These are phyloP conservation scores for Mycena pura DNA, from an alignment of 768 basidiomycete species.

Conservation along the genomic window DNA sequence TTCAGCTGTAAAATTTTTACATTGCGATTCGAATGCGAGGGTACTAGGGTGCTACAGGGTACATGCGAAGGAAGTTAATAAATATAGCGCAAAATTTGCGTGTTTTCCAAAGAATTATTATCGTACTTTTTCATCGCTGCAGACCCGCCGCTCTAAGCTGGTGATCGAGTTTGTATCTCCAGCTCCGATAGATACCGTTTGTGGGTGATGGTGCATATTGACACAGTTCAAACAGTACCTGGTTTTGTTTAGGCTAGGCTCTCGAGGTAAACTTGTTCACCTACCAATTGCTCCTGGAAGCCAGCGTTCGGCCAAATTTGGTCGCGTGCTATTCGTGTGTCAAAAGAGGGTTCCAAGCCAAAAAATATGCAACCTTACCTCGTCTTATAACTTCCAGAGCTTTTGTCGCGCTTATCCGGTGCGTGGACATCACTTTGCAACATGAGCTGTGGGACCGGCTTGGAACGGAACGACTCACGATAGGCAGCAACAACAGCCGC, in stretches of 20 bases:
- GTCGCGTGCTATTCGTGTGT: constrained; percentile 59
- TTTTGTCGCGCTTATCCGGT: constrained; percentile 59
- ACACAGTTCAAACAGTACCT: constrained; percentile 78
- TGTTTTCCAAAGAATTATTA: not conserved
- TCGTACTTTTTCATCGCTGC: constrained; percentile 29
- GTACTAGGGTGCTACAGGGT: no score
- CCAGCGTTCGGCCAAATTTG: constrained; percentile 84
- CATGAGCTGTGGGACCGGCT: constrained; percentile 19
- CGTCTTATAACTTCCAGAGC: constrained; percentile 67
- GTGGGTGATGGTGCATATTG: constrained; percentile 64
- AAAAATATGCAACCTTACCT: constrained; percentile 46
- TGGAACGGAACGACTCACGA: constrained; percentile 49
- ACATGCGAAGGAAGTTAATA: not conserved
- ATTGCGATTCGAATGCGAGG: no score
- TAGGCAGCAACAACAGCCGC: constrained; percentile 80
- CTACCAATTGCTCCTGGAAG: constrained; percentile 80
- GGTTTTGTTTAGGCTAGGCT: no score
- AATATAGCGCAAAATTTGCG: not conserved
- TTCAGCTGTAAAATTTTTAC: not conserved
- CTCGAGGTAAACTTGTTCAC: no score
- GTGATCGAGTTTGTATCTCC: constrained; percentile 63
- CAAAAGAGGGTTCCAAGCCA: constrained; percentile 5
- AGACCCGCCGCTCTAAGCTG: constrained; percentile 52
- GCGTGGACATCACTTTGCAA: constrained; percentile 68
- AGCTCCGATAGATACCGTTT: constrained; percentile 71